Evolutionary conservation across 441 rosid genomes (phyloP).

Genomic region (Euphorbia celastroides): DNA sequence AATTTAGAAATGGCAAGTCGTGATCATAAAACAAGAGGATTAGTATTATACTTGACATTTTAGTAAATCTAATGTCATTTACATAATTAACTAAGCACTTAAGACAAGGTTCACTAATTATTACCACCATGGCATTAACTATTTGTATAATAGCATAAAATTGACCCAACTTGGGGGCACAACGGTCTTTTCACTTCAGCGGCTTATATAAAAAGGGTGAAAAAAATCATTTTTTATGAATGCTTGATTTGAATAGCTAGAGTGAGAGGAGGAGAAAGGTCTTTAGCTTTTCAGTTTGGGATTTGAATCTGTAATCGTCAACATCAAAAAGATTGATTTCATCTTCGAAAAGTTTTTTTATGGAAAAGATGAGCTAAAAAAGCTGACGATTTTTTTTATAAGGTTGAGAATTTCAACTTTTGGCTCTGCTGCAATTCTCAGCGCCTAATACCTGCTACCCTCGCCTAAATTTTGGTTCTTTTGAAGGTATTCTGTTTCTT

Average conservation of each 20-base stretch:
- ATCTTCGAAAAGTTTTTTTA: conserved; percentile 8
- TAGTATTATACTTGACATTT: background rate
- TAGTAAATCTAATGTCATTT: background rate
- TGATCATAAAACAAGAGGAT: background rate
- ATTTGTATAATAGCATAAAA: background rate
- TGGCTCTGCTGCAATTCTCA: background rate
- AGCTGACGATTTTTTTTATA: conserved; percentile 7
- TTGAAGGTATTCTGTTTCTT: conserved; percentile 11
- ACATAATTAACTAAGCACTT: background rate
- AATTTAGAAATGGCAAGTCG: background rate
- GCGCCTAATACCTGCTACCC: conserved; percentile 5
- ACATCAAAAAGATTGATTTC: conserved; percentile 22
- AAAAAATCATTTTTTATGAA: background rate
- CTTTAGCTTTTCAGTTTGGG: background rate
- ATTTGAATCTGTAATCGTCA: conserved; percentile 35
- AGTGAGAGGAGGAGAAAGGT: conserved; percentile 20
- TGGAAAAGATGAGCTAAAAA: conserved; percentile 4
- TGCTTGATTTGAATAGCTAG: background rate
- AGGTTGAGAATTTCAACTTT: background rate
- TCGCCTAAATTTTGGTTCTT: conserved; percentile 14
- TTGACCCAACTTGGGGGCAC: background rate
- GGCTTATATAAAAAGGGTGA: background rate
- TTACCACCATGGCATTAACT: background rate
- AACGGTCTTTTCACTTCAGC: background rate
- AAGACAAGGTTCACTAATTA: background rate